phyloP scores from a whole-genome alignment of 179 eudicot genomes.

The Spinacia oleracea region DNA sequence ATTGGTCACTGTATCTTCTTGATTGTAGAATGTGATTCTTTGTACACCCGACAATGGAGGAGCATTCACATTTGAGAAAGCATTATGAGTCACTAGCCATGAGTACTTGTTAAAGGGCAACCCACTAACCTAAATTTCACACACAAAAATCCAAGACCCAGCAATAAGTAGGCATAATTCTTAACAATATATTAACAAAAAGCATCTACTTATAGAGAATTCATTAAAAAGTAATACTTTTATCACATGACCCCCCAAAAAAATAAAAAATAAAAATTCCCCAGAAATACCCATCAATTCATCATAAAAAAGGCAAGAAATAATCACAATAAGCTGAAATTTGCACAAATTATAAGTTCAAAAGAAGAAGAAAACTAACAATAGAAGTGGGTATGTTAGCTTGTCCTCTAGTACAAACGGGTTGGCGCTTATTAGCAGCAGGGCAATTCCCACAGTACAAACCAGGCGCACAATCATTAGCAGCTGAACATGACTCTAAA shows the following conservation, averaged over 20 bases:
- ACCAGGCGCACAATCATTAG: slow-evolving; percentile 78
- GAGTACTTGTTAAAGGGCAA: slow-evolving; percentile 96
- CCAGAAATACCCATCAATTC: slow-evolving; percentile 18
- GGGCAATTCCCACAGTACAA: slow-evolving; percentile 96
- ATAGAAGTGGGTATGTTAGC: slow-evolving; percentile 66
- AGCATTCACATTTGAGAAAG: slow-evolving; percentile 92
- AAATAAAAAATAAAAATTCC: no score
- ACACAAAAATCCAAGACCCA: slow-evolving; percentile 27
- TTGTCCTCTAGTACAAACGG: slow-evolving; percentile 84
- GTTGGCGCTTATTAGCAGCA: slow-evolving; percentile 51
- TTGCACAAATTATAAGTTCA: background rate
- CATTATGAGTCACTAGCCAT: slow-evolving; percentile 91
- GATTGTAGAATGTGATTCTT: slow-evolving; percentile 92
- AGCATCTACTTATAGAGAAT: slow-evolving; percentile 4
- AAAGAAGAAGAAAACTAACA: slow-evolving; percentile 41
- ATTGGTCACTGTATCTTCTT: slow-evolving; percentile 91
- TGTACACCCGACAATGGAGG: slow-evolving; percentile 74
- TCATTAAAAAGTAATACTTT: background rate
- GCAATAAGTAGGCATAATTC: slow-evolving; percentile 9
- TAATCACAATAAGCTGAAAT: background rate
- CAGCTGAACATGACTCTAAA: slow-evolving; percentile 66
- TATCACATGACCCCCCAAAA: background rate
- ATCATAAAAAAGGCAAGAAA: background rate
- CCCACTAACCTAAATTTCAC: slow-evolving; percentile 59
- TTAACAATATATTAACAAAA: background rate